Percentiles rank a stretch among this genome's conserved stretches.
Conservation (phyloP, 148 eudicot species). For the Rhododendron simsii region DNA sequence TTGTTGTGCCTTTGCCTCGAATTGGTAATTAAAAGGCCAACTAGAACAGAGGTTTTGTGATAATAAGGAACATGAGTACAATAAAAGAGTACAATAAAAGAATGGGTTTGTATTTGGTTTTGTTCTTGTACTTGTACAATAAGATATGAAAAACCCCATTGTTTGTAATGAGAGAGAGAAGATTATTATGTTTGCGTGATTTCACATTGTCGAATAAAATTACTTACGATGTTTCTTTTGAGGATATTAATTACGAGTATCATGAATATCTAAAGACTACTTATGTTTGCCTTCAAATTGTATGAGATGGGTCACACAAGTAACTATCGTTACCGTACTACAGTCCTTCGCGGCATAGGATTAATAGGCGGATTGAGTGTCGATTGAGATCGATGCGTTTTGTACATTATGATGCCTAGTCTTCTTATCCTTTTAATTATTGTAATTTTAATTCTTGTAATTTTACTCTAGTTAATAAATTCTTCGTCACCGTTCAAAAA, state of each 20-base stretch:
- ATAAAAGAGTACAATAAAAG: background rate
- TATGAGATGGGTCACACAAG: background rate
- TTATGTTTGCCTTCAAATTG: background rate
- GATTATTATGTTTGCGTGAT: background rate
- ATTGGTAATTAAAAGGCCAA: background rate
- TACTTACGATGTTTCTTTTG: background rate
- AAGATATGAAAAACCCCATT: too few relatives aligned
- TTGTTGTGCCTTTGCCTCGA: conserved; percentile 13
- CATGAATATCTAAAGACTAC: too few relatives aligned
- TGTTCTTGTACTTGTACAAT: background rate
- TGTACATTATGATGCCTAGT: too few relatives aligned
- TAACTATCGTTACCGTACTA: too few relatives aligned
- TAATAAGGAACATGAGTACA: background rate
- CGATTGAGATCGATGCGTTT: too few relatives aligned
- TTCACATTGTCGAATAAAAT: background rate
- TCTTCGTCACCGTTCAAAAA: too few relatives aligned
- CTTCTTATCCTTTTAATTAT: too few relatives aligned
- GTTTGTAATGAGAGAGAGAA: background rate
- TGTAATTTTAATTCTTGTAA: too few relatives aligned
- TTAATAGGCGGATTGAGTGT: too few relatives aligned
- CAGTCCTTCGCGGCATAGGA: too few relatives aligned
- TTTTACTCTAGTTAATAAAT: too few relatives aligned
- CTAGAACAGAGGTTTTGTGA: background rate
- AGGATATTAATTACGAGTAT: too few relatives aligned
- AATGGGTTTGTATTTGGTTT: background rate